Evolutionary conservation across 1,284 basidiomycete genomes (phyloP).

Genomic region (Inonotus hispidus): DNA sequence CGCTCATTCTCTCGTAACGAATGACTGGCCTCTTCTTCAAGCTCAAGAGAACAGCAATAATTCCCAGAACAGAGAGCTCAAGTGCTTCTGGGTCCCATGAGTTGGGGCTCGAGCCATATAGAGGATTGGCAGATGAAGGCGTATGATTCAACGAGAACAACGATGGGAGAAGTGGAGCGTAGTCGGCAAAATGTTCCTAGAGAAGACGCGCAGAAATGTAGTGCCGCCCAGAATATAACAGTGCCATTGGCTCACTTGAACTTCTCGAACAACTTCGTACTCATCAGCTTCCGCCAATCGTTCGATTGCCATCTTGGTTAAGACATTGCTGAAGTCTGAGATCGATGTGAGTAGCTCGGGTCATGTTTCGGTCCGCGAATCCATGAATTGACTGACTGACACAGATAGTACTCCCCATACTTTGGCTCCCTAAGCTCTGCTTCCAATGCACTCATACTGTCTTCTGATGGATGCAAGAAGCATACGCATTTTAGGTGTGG

Average conservation of each 20-base stretch:
- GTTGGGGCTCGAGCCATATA: conserved; percentile 65
- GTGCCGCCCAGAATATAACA: conserved; percentile 20
- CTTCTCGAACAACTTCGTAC: conserved; percentile 93
- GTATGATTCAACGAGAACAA: conserved; percentile 86
- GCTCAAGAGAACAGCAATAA: conserved; percentile 87
- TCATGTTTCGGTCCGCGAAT: conserved; percentile 17
- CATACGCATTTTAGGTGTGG: conserved; percentile 96
- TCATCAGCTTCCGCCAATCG: conserved; percentile 92
- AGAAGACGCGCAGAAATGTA: conserved; percentile 22
- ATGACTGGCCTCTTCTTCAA: conserved; percentile 95
- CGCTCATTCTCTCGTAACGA: conserved; percentile 91
- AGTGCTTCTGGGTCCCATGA: conserved; percentile 73
- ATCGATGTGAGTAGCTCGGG: conserved; percentile 9
- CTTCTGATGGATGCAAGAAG: conserved; percentile 79
- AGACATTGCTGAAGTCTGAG: conserved; percentile 90
- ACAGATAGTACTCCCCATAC: conserved; percentile 96
- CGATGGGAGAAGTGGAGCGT: conserved; percentile 79
- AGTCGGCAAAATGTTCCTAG: conserved; percentile 95
- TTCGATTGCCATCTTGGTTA: conserved; percentile 90
- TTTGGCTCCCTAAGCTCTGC: conserved; percentile 84
- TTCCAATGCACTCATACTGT: conserved; percentile 79
- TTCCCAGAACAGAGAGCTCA: conserved; percentile 73
- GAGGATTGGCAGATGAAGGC: conserved; percentile 53
- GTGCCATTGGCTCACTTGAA: conserved; percentile 62
- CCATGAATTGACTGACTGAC: conserved; percentile 73